Base-by-base conservation (phyloP, 768 basidiomycete species). In the Nidularia sp. region DNA sequence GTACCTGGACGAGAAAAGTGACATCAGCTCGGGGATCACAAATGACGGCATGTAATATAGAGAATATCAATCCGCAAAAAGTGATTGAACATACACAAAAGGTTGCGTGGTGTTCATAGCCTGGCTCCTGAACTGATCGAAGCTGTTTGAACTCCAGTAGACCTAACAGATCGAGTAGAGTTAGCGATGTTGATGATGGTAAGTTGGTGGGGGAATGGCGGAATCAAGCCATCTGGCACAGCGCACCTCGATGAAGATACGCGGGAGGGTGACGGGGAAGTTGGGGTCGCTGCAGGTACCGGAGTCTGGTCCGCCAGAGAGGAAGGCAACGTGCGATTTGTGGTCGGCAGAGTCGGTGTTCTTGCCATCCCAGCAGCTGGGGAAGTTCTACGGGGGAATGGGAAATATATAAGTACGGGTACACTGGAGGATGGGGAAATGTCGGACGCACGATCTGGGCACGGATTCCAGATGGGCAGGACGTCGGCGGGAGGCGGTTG, bases 201-300 rank as follows among this genome's bases (percentile, higher is more conserved):
- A n/a, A n/a, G n/a, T n/a, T n/a, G n/a, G n/a, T n/a, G n/a, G n/a
- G n/a, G n/a, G n/a, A n/a, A n/a, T n/a, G n/a, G n/a, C n/a, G n/a
- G n/a, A n/a, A n/a, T n/a, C n/a, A n/a, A n/a, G n/a, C n/a, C n/a
- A n/a, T n/a, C n/a, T n/a, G n/a, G n/a, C n/a, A n/a, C n/a, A n/a
- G n/a, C n/a, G n/a, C n/a, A 73, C 70, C 65, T 75, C 74, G 35
- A 74, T 61, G 61, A 75, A 74, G 31, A 75, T 60, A 31, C 72
- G 65, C 3, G 74, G 72, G 7, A 75, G 53, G 8, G 63, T 65
- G 8, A 69, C 60, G 6, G 72, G 72, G 60, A 60, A 75, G 0
- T 67, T 66, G 13, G 66, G 65, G 57, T 72, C 70, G 36, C 49
- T 55, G 56, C 73, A 75, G n/a, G 63, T 62, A 3, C 73, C 73